Base-by-base conservation (phyloP, 2,329 filamentous ascomycete species). In the Dothistroma pini region DNA sequence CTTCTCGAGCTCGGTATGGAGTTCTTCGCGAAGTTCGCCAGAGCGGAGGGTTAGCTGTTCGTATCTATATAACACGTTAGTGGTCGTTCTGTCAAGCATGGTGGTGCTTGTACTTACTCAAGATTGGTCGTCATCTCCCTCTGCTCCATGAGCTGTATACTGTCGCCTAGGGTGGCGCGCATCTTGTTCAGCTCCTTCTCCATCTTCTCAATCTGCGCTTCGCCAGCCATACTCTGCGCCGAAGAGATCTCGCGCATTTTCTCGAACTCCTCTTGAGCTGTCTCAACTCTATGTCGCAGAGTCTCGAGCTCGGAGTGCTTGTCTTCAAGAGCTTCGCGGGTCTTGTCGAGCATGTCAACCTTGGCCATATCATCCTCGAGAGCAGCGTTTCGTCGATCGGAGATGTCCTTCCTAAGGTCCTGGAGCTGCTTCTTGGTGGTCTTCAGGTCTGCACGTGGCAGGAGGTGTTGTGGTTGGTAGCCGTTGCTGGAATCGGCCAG, bases 161-260 rank as follows among this genome's bases (percentile, higher is more conserved):
- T 92, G 75, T 97, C 93, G 2, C 86, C 88, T 32, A 97, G 80
- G 11, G 88, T 89, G 1, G 89, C 85, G 48, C 93, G 85, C 91
- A 97, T 96, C 74, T 92, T 91, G 52, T 90, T 89, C n/a, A 99
- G 80, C 75, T 99, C 93, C 77, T 96, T 97, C 78, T 99, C 95
- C 89, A 97, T 96, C 80, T 95, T 95, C 77, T 99, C 95, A 70
- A 99, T 96, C 75, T 97, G 93, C 9, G 93, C 87, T 74, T 97
- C 95, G 2, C 88, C 91, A 8, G 88, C 89, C 74, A 93, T 85
- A 78, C 96, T 96, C 74, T 96, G 91, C 19, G 92, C 90, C 51
- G 85, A 90, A 8, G 90, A 93, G 61, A 86, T 85, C 64, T 78
- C 95, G 72, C 93, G 93, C 21, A 91, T 93, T 77, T 91, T 92